Evolutionary conservation across 129 eudicot genomes (phyloP), one percentile per base, ranked within the genome.

Genomic region (Pseudognaphalium luteoalbum): DNA sequence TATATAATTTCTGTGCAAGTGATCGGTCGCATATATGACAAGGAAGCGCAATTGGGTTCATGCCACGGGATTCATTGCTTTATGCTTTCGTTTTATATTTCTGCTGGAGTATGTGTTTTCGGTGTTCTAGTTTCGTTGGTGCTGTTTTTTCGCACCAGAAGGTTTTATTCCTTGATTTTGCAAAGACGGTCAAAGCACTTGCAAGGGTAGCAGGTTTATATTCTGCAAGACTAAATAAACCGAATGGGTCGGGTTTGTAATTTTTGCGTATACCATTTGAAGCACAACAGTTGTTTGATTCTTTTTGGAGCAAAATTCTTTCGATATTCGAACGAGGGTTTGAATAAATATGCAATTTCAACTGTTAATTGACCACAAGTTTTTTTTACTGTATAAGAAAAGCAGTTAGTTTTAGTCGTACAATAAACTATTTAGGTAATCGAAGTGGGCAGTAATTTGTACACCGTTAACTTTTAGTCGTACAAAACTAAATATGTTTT

Each of bases 51-150:
- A 67, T 67, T 81, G 3, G 83, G 74, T 57, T 81, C 87, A 15
- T 94, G 99, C 70, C 74, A 39, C 33, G 98, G 98, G 59, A 82
- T 85, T 57, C 88, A 86, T 37, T 94, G 98, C 80, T 94, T 94
- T 72, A 89, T 89, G 98, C 28, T 87, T 12, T 91, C 98, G 2
- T 91, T 73, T 63, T 84, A 83, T 30, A 85, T 91, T 54, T 75
- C 88, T 41, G 88, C 93, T 1, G 78, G 41, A 42, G 96, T 84
- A 63, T 80, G 90, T 77, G 73, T 87, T 42, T 61, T 84, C 1
- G 97, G 96, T 22, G 84, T 63, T 73, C 17, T 89, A 35, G 84
- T 91, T 83, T 88, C 96, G 19, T 66, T 86, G 68, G 74, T 68
- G 9, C 70, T 94, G 89, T 83, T 91, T 67, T 80, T 84, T 20